Conservation (phyloP, 805 yeast species). For the Candida boleticola region DNA sequence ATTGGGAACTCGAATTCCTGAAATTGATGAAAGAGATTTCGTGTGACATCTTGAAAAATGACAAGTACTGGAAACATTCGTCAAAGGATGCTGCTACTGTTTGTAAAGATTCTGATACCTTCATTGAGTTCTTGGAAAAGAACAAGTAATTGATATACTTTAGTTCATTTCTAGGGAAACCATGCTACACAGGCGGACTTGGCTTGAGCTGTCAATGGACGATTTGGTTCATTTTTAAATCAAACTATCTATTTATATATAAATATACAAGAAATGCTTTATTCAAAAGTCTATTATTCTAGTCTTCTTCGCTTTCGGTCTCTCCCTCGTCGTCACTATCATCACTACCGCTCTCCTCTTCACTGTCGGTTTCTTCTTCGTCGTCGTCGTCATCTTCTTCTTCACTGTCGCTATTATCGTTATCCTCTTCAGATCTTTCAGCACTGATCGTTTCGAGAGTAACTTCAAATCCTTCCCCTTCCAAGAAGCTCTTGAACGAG, state of each 20-base stretch:
- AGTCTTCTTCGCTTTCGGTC: constrained; percentile 15
- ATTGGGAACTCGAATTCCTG: constrained; percentile 37
- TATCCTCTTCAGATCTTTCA: constrained; percentile 9
- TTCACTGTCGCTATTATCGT: constrained; percentile 6
- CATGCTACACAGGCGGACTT: too few relatives aligned
- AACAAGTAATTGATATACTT: too few relatives aligned
- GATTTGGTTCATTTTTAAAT: too few relatives aligned
- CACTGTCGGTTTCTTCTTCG: constrained; percentile 8
- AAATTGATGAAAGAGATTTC: constrained; percentile 29
- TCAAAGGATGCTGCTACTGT: constrained; percentile 1
- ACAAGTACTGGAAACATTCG: constrained; percentile 20
- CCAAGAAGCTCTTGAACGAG: constrained; percentile 46
- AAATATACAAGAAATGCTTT: too few relatives aligned
- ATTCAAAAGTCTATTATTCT: constrained; percentile 4
- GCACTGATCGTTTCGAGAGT: constrained; percentile 52
- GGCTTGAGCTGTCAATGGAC: too few relatives aligned
- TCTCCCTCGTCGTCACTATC: constrained; percentile 20
- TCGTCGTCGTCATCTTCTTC: constrained; percentile 12
- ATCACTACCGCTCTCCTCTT: constrained; percentile 10
- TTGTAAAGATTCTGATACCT: background rate
- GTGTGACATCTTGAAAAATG: constrained; percentile 24
- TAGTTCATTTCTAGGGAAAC: too few relatives aligned
- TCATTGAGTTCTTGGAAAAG: constrained; percentile 3
- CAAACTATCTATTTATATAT: too few relatives aligned
- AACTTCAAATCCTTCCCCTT: constrained; percentile 57